Base-by-base conservation (phyloP, 1,284 basidiomycete genomes). In the Salmacisia buchloeana region DNA sequence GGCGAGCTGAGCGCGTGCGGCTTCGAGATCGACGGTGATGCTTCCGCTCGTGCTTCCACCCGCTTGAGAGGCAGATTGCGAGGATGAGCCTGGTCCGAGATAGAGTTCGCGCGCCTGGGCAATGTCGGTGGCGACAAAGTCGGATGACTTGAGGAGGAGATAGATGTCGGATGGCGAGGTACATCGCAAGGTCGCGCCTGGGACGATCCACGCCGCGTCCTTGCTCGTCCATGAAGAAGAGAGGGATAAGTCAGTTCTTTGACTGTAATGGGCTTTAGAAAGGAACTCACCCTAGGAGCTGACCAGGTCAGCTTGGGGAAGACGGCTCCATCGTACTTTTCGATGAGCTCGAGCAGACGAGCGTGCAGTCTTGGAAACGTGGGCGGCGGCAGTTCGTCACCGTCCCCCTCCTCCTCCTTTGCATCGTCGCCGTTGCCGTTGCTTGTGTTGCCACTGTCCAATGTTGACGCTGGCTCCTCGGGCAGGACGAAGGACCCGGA, bases 131-230 rank as follows among this genome's bases (percentile, higher is more conserved):
- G 86, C 84, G 52, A 92, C 83, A 71, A 96, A 96, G 78, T 97
- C 91, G 56, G 90, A 92, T 2, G 90, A 91, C 81, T 98, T 98
- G 69, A 98, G 85, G 0, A 96, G 82, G 52, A 97, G 84, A 80
- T 97, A 97, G 29, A 97, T 87, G 71, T 98, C 94, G 3, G 89
- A 86, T 0, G 93, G 92, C 1, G 87, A 86, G 6, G 86, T 88
- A 80, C 94, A 97, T 81, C 89, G 89, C 41, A 97, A 82, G 0
- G 90, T 91, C 4, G 88, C 88, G n/a, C 89, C 84, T 1, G 92
- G 89, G 1, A 96, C 83, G 67, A 98, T 87, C 90, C 93, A 97
- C 1, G 89, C 86, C 13, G 93, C 91, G 76, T 97, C 94, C 90
- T 94, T 69, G n/a, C n/a, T n/a, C n/a, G n/a, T n/a, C n/a, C n/a